Evolutionary conservation across 2,329 filamentous ascomycete species (phyloP), one percentile per base, ranked within the genome.

Genomic region (Phoma sp.): DNA sequence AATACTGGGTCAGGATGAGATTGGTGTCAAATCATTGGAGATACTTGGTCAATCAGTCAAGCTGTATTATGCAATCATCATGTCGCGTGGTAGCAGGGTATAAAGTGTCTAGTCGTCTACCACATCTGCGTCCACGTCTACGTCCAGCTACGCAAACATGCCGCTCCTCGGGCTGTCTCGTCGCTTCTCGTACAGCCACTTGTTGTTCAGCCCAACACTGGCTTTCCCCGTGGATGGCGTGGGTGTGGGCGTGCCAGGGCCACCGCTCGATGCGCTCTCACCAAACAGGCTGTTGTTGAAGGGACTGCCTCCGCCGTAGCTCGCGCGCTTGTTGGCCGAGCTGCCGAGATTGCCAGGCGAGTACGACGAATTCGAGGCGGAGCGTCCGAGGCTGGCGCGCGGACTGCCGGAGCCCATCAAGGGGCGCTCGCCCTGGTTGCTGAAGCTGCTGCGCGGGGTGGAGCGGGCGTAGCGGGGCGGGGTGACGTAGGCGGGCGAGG

Each of bases 111-210:
- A 12, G 1, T 29, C 27, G 55, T 64, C 48, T 62, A 54, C n/a
- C n/a, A n/a, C n/a, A n/a, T n/a, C n/a, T n/a, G n/a, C n/a, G n/a
- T n/a, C n/a, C n/a, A n/a, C n/a, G 43, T 48, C 43, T 22, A 43
- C 39, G 39, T 47, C 45, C 22, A 6, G 3, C 66, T 43, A 73
- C 8, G 54, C 60, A 55, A 74, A 74, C 44, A 75, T 45, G 41
- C 56, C 68, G 49, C 65, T 74, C 47, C 67, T 59, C 27, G 63
- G 83, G 78, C 72, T 86, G 73, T 72, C 87, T 80, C 67, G 70
- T 17, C 90, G 89, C 77, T 88, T 91, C 76, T 97, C 92, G 71
- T 96, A 98, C 57, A 97, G 76, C 94, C 94, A 98, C 78, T 95
- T 96, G 78, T 87, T 96, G 76, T 94, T 97, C 70, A 97, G 71